These are phyloP conservation scores for Globisporangium barbulae DNA, from an alignment of 352 stramenopile species.

Conservation along the genomic window DNA sequence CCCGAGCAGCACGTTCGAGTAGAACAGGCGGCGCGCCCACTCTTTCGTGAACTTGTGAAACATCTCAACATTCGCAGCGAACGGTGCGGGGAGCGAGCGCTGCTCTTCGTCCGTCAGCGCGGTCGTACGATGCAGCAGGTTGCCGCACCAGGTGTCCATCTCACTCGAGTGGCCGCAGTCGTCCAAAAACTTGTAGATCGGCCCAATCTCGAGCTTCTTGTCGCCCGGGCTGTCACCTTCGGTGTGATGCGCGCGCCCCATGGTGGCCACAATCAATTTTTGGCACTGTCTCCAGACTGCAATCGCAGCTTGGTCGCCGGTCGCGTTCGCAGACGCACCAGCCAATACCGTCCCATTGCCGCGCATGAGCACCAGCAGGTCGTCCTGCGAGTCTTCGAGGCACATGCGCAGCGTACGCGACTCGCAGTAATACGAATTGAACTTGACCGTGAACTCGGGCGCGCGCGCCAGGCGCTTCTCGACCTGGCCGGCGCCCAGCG, in stretches of 20 bases:
- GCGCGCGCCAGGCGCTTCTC: background rate
- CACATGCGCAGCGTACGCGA: slow-evolving; percentile 4
- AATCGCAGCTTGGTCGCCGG: background rate
- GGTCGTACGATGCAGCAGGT: background rate
- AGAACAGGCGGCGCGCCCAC: background rate
- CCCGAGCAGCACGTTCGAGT: slow-evolving; percentile 1
- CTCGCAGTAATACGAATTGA: slow-evolving; percentile 15
- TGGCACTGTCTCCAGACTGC: background rate
- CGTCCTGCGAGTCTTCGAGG: background rate
- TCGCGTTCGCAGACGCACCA: background rate
- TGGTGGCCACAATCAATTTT: background rate
- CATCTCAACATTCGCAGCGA: background rate
- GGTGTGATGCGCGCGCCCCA: background rate
- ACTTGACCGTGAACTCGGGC: slow-evolving; percentile 9
- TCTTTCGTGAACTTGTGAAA: background rate
- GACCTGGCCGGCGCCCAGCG: background rate
- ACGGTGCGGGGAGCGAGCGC: background rate
- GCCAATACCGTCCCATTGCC: background rate
- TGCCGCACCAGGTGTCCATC: background rate
- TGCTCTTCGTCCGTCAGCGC: background rate
- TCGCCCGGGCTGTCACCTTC: background rate
- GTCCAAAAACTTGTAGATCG: slow-evolving; percentile 6
- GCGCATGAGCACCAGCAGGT: background rate
- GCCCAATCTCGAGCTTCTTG: background rate
- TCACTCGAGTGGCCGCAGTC: background rate